phyloP scores from a whole-genome alignment of 1,284 basidiomycete genomes.

The Ceratobasidium sp. region DNA sequence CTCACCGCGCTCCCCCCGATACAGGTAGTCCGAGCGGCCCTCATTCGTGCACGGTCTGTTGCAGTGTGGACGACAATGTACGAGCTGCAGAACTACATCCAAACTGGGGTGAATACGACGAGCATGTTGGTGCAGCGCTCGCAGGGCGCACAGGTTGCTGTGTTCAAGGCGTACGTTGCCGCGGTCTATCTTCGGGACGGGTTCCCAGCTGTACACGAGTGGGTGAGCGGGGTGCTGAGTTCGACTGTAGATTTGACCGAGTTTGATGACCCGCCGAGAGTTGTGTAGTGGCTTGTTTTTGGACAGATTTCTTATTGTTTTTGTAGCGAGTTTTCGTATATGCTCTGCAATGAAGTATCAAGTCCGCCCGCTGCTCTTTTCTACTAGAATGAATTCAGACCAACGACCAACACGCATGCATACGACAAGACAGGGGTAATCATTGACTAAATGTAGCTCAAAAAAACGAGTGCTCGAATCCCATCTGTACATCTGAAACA shows the following conservation, averaged over 20 bases:
- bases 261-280: slow-evolving; percentile 30
- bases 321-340: background rate
- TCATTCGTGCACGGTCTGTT: slow-evolving; percentile 38
- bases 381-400: slow-evolving; percentile 32
- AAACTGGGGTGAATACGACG: slow-evolving; percentile 10
- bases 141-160: slow-evolving; percentile 40
- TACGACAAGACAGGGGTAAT: slow-evolving; percentile 41
- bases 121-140: slow-evolving; percentile 37
- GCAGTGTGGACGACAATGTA: slow-evolving; percentile 44
- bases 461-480: slow-evolving; percentile 31
- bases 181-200: slow-evolving; percentile 38
- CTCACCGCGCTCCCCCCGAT: background rate
- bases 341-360: background rate
- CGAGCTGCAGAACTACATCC: slow-evolving; percentile 25
- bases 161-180: slow-evolving; percentile 43
- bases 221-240: slow-evolving; percentile 25
- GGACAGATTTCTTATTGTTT: background rate
- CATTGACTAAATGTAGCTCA: slow-evolving; percentile 29
- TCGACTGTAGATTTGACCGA: slow-evolving; percentile 33
- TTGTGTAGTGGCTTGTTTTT: slow-evolving; percentile 15
- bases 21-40: slow-evolving; percentile 41
- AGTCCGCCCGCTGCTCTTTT: background rate
- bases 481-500: slow-evolving; percentile 35
- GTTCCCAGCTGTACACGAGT: slow-evolving; percentile 23
- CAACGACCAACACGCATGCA: slow-evolving; percentile 29